A percentile compares a stretch with the other conserved stretches of the same genome.
phyloP scores from a whole-genome alignment of 768 basidiomycete species.

The Leccinum imitatum region DNA sequence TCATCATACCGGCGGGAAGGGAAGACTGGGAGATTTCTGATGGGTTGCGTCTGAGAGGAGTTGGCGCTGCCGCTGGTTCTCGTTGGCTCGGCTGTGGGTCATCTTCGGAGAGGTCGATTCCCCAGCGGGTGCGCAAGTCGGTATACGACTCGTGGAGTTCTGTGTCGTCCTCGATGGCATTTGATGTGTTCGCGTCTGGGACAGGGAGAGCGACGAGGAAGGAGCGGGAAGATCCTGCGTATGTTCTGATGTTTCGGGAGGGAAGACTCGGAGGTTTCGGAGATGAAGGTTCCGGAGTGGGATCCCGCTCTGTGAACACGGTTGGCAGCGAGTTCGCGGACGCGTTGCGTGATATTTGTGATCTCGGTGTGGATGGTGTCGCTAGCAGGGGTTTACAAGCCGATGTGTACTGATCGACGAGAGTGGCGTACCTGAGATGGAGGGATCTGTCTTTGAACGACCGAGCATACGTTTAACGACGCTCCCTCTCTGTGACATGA shows the following conservation, averaged over 20 bases:
- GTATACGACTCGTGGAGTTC: conserved; percentile 70
- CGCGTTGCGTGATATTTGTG: conserved; percentile 15
- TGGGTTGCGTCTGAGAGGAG: conserved; percentile 17
- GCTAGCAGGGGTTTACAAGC: conserved; percentile 1
- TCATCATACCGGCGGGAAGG: conserved; percentile 62
- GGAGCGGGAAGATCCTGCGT: conserved; percentile 77
- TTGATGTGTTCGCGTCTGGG: conserved; percentile 27
- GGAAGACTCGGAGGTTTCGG: conserved; percentile 21
- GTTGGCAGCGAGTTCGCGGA: conserved; percentile 26
- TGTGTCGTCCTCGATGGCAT: conserved; percentile 47
- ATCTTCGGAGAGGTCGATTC: conserved; percentile 77
- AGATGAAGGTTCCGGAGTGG: conserved; percentile 29
- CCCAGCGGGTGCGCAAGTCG: conserved; percentile 74
- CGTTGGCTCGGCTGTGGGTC: conserved; percentile 46
- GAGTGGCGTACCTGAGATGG: conserved; percentile 32
- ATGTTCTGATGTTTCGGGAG: conserved; percentile 55
- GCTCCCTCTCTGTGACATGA: conserved; percentile 31
- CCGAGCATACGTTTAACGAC: conserved; percentile 72
- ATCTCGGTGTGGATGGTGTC: neutral
- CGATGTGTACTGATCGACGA: neutral
- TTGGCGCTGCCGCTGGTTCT: neutral
- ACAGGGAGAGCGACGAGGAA: conserved; percentile 66
- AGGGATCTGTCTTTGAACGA: conserved; percentile 64
- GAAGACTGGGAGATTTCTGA: conserved; percentile 39
- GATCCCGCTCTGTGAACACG: conserved; percentile 22